Percentiles rank a stretch among this genome's conserved stretches.
Conservation (phyloP, 75 land plant genomes). For the Sequoiadendron giganteum region DNA sequence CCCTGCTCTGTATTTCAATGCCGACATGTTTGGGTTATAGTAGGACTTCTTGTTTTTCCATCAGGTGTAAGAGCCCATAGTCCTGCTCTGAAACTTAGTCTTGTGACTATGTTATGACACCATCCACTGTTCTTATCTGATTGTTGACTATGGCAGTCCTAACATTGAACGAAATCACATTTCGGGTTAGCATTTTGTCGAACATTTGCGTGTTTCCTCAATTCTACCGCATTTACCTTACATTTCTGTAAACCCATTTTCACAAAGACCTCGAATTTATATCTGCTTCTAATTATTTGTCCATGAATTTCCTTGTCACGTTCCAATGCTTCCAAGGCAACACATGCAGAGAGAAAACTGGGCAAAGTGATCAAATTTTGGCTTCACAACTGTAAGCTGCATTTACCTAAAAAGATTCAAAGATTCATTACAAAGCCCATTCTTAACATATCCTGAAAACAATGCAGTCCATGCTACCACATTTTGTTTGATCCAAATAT, state of each 20-base stretch:
- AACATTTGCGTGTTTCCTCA: not conserved
- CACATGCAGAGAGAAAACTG: conserved; percentile 29
- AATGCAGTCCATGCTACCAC: conserved; percentile 23
- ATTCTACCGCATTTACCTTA: conserved; percentile 29
- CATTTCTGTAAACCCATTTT: conserved; percentile 15
- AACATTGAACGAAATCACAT: conserved; percentile 19
- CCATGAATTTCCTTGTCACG: conserved; percentile 45
- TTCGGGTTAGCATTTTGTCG: conserved; percentile 12
- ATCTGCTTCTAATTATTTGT: conserved; percentile 22
- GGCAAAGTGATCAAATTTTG: conserved; percentile 30
- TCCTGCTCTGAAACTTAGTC: no score
- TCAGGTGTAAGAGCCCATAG: no score
- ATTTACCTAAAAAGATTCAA: conserved; percentile 27
- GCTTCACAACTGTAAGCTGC: conserved; percentile 21
- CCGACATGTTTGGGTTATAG: no score
- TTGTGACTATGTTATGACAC: no score
- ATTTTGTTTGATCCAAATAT: conserved; percentile 17
- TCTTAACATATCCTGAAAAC: conserved; percentile 29
- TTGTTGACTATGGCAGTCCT: not conserved
- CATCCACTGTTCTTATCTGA: no score
- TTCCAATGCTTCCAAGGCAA: conserved; percentile 17
- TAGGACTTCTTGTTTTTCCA: no score
- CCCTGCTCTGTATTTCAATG: no score
- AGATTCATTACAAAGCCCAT: conserved; percentile 18
- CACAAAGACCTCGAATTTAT: conserved; percentile 13